Base-by-base conservation (phyloP, 2,329 filamentous ascomycete genomes). In the Epichloe typhina region DNA sequence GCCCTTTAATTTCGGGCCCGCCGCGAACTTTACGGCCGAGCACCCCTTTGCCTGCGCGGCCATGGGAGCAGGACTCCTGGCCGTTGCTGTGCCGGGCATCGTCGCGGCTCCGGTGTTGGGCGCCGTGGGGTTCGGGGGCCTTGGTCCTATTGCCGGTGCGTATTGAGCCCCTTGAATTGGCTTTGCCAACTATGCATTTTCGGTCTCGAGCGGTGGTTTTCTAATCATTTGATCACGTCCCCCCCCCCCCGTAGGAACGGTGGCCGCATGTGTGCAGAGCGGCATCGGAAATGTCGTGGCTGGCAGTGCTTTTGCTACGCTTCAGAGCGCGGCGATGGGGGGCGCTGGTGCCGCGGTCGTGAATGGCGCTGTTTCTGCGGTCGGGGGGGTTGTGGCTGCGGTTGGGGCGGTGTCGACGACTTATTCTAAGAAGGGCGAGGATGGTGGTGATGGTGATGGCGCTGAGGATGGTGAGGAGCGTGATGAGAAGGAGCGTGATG, bases 311-410 rank as follows among this genome's bases (percentile, higher is more conserved):
- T 67, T 68, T 21, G 61, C 66, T 1, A 58, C 49, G 2, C 54
- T 67, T 0, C 61, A 66, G 55, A 67, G 64, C 41, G 66, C 63
- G 0, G 66, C 50, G 0, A 55, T 54, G 3, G 63, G 59, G 0
- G 66, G 66, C 1, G 60, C 56, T 11, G 61, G 62, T 1, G 50
- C 57, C 3, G 55, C 57, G 0, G 52, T 45, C 3, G 58, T 64
- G 0, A 36, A 59, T 1, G 54, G 54, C 2, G 54, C 47, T 0
- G 49, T 59, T 13, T 58, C 59, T 41, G 51, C 42, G 6, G 49
- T 9, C n/a, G 57, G 53, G 6, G 13, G 3, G 6, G 1, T 21
- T 9, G 1, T 9, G 26, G 15, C 9, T 7, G 31, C 2, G 8
- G 8, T 0, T 1, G 40, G 13, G 31, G 19, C 4, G 7, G 13